Evolutionary conservation across 495 filamentous ascomycete genomes (phyloP), one percentile per base, ranked within the genome.

Genomic region (Venustampulla echinocandica): DNA sequence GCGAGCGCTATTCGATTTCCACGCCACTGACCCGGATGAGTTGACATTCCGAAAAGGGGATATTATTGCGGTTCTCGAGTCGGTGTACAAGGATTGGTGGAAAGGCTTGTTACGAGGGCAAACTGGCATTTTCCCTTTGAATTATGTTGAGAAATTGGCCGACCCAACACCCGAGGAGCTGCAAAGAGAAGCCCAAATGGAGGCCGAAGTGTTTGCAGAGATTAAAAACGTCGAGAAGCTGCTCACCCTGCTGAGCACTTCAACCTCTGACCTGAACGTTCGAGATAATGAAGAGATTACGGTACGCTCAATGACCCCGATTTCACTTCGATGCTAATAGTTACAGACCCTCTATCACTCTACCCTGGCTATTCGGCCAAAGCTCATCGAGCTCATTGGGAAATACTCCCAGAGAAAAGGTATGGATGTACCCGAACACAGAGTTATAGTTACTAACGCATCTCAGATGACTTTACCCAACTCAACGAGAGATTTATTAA

Each of bases 401-500:
- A 98, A 97, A 67, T 98, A 98, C 56, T 95, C 92, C 11, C 92
- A 98, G 60, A 97, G 95, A 79, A 98, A 98, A 67, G 92, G 89
- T 92, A 70, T 46, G 58, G 17, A 10, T 10, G 22, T n/a, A 13
- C 11, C 32, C 45, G 17, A 1, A 41, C 11, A 4, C 6, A 18
- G 36, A 20, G 2, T 18, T 13, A 15, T n/a, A 23, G 20, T 37
- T 35, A 13, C 19, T 52, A 39, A 43, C 23, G 3, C 32, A 10
- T 18, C 37, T 17, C 49, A 95, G 89, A 98, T 66, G 92, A 98
- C 59, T 96, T 98, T 60, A 95, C 90, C 2, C 88, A 95, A 58
- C 75, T 98, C 33, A 98, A 98, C 61, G 92, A 98, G 57, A 97
- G 97, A 63, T 98, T 98, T 64, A 97, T 98, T 71, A 98, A 98